Conservation (phyloP, 2,329 filamentous ascomycete species). For the Ophiostoma australiae region DNA sequence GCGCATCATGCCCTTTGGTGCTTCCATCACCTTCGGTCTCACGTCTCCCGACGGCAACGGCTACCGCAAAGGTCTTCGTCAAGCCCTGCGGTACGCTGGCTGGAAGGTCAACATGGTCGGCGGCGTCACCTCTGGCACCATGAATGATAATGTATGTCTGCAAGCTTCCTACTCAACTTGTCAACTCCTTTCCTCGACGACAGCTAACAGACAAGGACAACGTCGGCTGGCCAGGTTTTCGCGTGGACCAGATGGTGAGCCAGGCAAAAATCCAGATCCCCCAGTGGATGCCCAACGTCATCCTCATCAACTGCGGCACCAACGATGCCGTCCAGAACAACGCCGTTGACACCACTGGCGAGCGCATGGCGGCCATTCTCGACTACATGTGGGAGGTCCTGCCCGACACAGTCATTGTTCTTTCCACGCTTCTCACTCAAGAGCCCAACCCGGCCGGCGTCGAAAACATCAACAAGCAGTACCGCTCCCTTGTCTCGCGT, state of each 20-base stretch:
- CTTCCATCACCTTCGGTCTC: slow-evolving; percentile 40
- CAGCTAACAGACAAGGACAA: background rate
- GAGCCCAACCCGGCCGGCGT: slow-evolving; percentile 24
- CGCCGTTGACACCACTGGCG: slow-evolving; percentile 21
- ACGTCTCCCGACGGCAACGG: slow-evolving; percentile 33
- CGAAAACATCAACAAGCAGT: slow-evolving; percentile 27
- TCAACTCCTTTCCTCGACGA: background rate
- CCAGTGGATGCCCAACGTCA: slow-evolving; percentile 27
- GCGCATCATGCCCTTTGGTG: slow-evolving; percentile 43
- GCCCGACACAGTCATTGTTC: slow-evolving; percentile 23
- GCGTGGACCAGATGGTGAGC: slow-evolving; percentile 19
- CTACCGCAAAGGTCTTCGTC: slow-evolving; percentile 23
- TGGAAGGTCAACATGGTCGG: slow-evolving; percentile 25
- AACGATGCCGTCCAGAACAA: slow-evolving; percentile 28
- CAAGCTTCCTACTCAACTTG: background rate
- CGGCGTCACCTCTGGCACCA: slow-evolving; percentile 17
- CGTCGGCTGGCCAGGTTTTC: slow-evolving; percentile 21
- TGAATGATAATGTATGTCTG: slow-evolving; percentile 21
- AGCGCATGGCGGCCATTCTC: slow-evolving; percentile 28
- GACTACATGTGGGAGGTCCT: slow-evolving; percentile 28
- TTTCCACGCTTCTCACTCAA: slow-evolving; percentile 30
- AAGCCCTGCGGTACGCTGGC: slow-evolving; percentile 16
- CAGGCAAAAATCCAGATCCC: slow-evolving; percentile 5
- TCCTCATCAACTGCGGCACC: slow-evolving; percentile 29
- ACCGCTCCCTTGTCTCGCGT: slow-evolving; percentile 13